phyloP scores from a whole-genome alignment of 2,329 filamentous ascomycete species.

The Colletotrichum chlorophyti region DNA sequence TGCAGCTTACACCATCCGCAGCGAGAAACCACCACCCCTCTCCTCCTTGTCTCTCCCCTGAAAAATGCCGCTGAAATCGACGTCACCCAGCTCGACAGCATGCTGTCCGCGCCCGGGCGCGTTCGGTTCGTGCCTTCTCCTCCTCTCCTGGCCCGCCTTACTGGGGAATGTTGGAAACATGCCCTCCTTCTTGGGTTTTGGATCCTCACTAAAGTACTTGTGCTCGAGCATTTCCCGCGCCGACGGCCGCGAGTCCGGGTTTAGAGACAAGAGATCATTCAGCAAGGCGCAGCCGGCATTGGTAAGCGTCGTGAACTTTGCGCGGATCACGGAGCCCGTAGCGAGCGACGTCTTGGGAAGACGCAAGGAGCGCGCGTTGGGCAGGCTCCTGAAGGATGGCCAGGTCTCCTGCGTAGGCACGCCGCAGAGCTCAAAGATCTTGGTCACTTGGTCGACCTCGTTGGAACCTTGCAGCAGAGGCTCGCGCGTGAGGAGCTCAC shows the following conservation, averaged over 20 bases:
- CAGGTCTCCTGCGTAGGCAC: conserved; percentile 83
- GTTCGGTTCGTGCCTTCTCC: conserved; percentile 75
- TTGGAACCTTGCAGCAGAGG: conserved; percentile 88
- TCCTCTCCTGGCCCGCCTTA: conserved; percentile 89
- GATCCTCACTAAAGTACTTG: conserved; percentile 87
- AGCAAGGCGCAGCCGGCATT: conserved; percentile 75
- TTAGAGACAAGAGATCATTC: conserved; percentile 72
- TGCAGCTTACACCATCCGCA: conserved; percentile 61
- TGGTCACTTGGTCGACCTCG: conserved; percentile 87
- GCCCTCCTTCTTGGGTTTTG: conserved; percentile 85
- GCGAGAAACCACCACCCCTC: conserved; percentile 68
- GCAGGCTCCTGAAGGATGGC: conserved; percentile 86
- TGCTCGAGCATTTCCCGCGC: conserved; percentile 79
- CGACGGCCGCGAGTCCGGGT: conserved; percentile 74
- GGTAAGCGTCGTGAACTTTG: conserved; percentile 84
- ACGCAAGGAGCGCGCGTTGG: conserved; percentile 82
- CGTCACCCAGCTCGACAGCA: conserved; percentile 58
- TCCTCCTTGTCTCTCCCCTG: conserved; percentile 70
- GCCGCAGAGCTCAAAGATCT: conserved; percentile 89
- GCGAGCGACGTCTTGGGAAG: conserved; percentile 60
- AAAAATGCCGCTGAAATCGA: conserved; percentile 77
- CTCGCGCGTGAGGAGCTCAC: conserved; percentile 83
- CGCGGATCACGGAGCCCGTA: conserved; percentile 66
- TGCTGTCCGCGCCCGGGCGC: conserved; percentile 81
- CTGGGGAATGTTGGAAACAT: conserved; percentile 98